Conservation (phyloP, 2,329 filamentous ascomycete species). For the Colletotrichum incanum region DNA sequence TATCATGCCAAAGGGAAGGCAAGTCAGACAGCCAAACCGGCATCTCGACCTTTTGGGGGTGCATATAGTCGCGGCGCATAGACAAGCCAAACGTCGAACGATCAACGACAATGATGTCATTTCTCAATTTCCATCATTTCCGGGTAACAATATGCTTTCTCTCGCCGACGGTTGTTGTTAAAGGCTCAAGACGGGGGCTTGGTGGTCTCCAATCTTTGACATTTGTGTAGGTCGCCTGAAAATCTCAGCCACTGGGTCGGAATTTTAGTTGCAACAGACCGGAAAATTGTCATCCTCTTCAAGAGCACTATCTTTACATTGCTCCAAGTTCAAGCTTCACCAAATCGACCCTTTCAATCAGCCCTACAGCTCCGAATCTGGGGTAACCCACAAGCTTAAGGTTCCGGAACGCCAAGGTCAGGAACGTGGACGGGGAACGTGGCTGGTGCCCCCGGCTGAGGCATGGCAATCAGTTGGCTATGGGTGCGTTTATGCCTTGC, state of each 20-base stretch:
- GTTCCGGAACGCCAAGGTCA: conserved; percentile 35
- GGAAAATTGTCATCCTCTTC: conserved; percentile 9
- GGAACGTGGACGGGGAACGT: conserved; percentile 39
- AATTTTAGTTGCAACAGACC: neutral
- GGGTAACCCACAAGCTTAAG: conserved; percentile 40
- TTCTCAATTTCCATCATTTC: conserved; percentile 13
- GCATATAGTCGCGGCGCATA: conserved; percentile 26
- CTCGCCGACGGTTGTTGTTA: conserved; percentile 16
- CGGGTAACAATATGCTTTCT: conserved; percentile 23
- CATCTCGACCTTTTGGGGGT: conserved; percentile 14
- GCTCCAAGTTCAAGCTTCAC: conserved; percentile 38
- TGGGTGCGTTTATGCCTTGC: conserved; percentile 21
- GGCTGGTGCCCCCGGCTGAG: conserved; percentile 33
- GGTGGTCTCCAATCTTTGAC: conserved; percentile 1
- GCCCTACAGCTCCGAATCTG: conserved; percentile 43
- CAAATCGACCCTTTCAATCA: conserved; percentile 37
- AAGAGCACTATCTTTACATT: conserved; percentile 1
- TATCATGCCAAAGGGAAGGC: neutral
- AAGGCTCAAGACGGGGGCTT: conserved; percentile 14
- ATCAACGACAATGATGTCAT: conserved; percentile 43
- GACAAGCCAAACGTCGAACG: conserved; percentile 17
- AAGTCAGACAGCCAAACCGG: conserved; percentile 6
- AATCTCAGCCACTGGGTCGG: neutral
- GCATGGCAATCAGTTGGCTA: neutral
- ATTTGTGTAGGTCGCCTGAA: neutral